Conservation (phyloP, 345 rosid species). For the thale cress (Arabidopsis thaliana) region DNA sequence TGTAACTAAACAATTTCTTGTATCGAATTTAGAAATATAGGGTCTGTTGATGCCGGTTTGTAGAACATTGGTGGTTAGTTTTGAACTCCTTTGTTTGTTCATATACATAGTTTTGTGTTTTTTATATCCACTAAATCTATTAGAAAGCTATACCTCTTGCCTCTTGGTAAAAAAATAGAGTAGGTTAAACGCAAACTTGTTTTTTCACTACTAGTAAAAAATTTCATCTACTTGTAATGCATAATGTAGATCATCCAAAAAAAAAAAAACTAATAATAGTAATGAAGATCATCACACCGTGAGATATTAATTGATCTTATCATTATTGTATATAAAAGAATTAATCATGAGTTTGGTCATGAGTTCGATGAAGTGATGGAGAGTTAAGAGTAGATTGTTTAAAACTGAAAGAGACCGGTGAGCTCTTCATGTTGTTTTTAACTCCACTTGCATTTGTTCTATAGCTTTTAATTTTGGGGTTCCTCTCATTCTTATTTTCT, state of each 20-base stretch:
- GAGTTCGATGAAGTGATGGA: slow-evolving; percentile 37
- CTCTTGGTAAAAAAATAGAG: background rate
- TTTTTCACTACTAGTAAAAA: background rate
- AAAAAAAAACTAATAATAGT: no score
- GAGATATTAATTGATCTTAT: slow-evolving; percentile 3
- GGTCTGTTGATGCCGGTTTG: background rate
- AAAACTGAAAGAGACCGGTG: slow-evolving; percentile 43
- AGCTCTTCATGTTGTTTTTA: slow-evolving; percentile 47
- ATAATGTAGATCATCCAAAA: background rate
- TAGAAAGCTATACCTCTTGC: background rate
- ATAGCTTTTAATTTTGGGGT: slow-evolving; percentile 40
- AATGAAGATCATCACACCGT: background rate
- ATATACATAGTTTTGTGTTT: background rate
- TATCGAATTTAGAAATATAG: background rate
- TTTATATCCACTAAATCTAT: background rate
- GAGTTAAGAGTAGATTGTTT: slow-evolving; percentile 35
- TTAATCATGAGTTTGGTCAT: slow-evolving; percentile 36
- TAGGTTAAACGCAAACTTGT: background rate
- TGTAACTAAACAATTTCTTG: background rate
- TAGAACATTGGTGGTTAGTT: slow-evolving; percentile 1
- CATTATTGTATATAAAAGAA: slow-evolving; percentile 15
- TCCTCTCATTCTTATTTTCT: slow-evolving; percentile 39
- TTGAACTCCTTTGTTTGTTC: background rate
- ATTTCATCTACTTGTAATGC: background rate
- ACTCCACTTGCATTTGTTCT: slow-evolving; percentile 49